phyloP scores from a whole-genome alignment of 1,284 basidiomycete species.

The Leccinum fallax region DNA sequence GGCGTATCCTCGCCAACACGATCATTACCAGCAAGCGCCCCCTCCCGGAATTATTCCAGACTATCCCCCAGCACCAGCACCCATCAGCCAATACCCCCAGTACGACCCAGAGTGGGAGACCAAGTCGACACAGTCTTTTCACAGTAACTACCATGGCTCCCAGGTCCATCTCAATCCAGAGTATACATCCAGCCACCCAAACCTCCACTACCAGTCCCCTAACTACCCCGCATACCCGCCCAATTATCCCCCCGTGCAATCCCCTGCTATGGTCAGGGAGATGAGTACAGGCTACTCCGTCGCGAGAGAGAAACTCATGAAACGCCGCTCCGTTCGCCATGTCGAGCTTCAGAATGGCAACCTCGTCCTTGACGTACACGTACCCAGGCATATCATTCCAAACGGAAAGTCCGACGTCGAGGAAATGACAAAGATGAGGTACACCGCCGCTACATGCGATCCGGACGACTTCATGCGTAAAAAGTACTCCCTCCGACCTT shows the following conservation, averaged over 20 bases:
- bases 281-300: constrained; percentile 64
- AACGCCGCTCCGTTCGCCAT: constrained; percentile 75
- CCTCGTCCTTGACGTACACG: constrained; percentile 79
- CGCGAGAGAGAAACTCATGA: constrained; percentile 76
- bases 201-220: constrained; percentile 39
- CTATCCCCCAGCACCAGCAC: constrained; percentile 17
- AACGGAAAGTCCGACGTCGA: constrained; percentile 62
- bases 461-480: constrained; percentile 84
- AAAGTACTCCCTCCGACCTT: constrained; percentile 84
- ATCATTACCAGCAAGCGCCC: constrained; percentile 32
- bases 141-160: constrained; percentile 61
- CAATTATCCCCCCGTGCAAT: constrained; percentile 57
- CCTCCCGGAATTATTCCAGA: not conserved
- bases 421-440: constrained; percentile 85
- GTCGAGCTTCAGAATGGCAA: constrained; percentile 84
- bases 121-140: constrained; percentile 65
- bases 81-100: constrained; percentile 36
- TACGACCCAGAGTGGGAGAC: constrained; percentile 61
- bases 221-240: constrained; percentile 44
- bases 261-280: constrained; percentile 49
- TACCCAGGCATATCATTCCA: constrained; percentile 78
- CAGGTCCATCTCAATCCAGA: constrained; percentile 67
- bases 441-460: constrained; percentile 93
- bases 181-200: constrained; percentile 60
- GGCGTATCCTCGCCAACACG: constrained; percentile 57